Percentiles rank a stretch among this genome's conserved stretches.
Conservation (phyloP, 108 stramenopile species). For the Discostella pseudostelligera region DNA sequence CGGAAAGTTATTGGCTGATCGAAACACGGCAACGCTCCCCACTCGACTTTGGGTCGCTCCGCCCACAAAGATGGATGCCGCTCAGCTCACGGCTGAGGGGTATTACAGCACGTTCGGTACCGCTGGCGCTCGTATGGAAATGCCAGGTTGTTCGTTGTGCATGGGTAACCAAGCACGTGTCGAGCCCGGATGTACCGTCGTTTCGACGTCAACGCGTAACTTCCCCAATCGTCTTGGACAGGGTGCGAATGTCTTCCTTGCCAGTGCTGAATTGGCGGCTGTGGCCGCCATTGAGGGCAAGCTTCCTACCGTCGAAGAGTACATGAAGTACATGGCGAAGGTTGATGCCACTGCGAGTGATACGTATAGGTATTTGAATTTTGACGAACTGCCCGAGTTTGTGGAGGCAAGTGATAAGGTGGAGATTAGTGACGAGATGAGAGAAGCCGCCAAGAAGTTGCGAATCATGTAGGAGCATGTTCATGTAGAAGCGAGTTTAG, state of each 20-base stretch:
- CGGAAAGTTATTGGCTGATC: constrained; percentile 84
- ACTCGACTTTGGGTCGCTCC: constrained; percentile 94
- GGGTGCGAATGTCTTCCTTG: constrained; percentile 93
- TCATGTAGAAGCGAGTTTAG: background rate
- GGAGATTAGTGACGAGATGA: constrained; percentile 87
- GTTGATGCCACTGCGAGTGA: constrained; percentile 85
- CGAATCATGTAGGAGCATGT: constrained; percentile 39
- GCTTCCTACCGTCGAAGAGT: constrained; percentile 87
- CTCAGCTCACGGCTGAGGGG: constrained; percentile 93
- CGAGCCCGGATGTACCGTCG: constrained; percentile 86
- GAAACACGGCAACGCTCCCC: constrained; percentile 65
- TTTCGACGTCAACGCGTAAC: constrained; percentile 93
- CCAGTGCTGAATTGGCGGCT: constrained; percentile 91
- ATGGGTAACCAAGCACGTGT: constrained; percentile 99
- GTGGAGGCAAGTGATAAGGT: constrained; percentile 75
- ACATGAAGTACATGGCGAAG: constrained; percentile 78
- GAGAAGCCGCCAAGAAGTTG: constrained; percentile 81
- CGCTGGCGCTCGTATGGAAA: constrained; percentile 92
- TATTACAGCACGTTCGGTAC: constrained; percentile 95
- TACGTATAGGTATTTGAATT: constrained; percentile 97
- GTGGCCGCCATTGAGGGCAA: constrained; percentile 84
- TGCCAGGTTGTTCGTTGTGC: constrained; percentile 96
- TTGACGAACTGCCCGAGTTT: constrained; percentile 91
- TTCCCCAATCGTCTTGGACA: constrained; percentile 97
- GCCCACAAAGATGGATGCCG: constrained; percentile 97